Conservation (phyloP, 2,329 filamentous ascomycete genomes). For the Hypoxylon sp. region DNA sequence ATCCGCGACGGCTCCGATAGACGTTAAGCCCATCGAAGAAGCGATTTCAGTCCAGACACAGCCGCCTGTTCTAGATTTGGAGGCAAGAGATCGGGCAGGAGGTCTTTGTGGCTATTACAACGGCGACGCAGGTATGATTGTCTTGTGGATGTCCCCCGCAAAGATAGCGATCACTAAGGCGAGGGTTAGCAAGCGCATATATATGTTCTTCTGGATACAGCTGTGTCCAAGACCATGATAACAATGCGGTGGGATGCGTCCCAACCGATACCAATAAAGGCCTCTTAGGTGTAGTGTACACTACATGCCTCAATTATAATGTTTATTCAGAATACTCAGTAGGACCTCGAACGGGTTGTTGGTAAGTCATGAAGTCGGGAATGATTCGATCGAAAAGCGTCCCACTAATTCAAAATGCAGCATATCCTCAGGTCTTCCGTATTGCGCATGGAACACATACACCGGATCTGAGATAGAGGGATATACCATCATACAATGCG, state of each 20-base stretch:
- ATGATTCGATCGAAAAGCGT: background rate
- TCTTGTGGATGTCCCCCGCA: background rate
- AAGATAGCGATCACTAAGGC: background rate
- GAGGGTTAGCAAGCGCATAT: conserved; percentile 9
- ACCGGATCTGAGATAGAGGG: conserved; percentile 15
- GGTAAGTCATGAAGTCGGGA: conserved; percentile 9
- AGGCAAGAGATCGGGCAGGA: conserved; percentile 17
- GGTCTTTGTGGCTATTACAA: conserved; percentile 24
- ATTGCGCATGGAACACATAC: conserved; percentile 6
- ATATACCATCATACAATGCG: conserved; percentile 24
- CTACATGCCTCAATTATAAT: conserved; percentile 5
- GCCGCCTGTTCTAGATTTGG: conserved; percentile 4
- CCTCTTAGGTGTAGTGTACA: conserved; percentile 8
- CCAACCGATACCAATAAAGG: background rate
- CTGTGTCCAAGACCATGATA: conserved; percentile 11
- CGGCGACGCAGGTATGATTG: conserved; percentile 27
- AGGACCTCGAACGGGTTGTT: conserved; percentile 19
- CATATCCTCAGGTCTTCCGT: background rate
- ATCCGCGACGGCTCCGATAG: background rate
- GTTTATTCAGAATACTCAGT: conserved; percentile 6
- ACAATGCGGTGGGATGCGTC: conserved; percentile 23
- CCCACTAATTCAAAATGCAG: conserved; percentile 3
- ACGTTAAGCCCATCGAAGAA: too few species aligned
- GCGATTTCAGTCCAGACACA: conserved; percentile 8
- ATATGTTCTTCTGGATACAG: conserved; percentile 2